These are phyloP conservation scores for Penicillium egyptiacum DNA, from an alignment of 495 filamentous ascomycete species.

Conservation along the genomic window DNA sequence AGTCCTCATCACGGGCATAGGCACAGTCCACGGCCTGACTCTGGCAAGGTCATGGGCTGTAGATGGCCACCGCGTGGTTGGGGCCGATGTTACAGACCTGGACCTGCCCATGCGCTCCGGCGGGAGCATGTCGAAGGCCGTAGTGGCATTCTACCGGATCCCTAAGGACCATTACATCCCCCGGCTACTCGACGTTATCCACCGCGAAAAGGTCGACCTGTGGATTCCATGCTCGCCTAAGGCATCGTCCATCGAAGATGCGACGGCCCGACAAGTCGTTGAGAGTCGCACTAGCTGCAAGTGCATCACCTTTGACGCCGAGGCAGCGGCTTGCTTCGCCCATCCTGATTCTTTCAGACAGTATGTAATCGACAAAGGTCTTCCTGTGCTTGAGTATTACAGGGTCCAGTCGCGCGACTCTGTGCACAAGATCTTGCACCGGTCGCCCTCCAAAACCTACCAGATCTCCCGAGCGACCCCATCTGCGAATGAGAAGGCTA, in stretches of 20 bases:
- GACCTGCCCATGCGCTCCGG: slow-evolving; percentile 45
- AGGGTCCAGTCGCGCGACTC: slow-evolving; percentile 57
- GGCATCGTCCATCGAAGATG: slow-evolving; percentile 60
- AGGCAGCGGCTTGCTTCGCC: slow-evolving; percentile 53
- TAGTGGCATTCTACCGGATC: slow-evolving; percentile 56
- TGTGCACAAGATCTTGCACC: slow-evolving; percentile 56
- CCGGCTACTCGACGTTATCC: slow-evolving; percentile 55
- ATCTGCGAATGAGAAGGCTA: slow-evolving; percentile 49
- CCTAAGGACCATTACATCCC: slow-evolving; percentile 48
- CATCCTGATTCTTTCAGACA: slow-evolving; percentile 59
- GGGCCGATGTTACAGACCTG: slow-evolving; percentile 64
- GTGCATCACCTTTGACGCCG: slow-evolving; percentile 56
- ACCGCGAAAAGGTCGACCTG: slow-evolving; percentile 61
- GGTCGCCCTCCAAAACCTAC: slow-evolving; percentile 50
- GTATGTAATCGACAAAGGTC: slow-evolving; percentile 48
- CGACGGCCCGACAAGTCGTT: slow-evolving; percentile 58
- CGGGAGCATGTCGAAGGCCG: slow-evolving; percentile 42
- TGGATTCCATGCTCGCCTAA: slow-evolving; percentile 73
- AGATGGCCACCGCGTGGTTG: slow-evolving; percentile 69
- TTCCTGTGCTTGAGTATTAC: slow-evolving; percentile 60
- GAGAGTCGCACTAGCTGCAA: slow-evolving; percentile 58
- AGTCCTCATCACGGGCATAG: slow-evolving; percentile 70
- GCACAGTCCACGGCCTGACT: slow-evolving; percentile 64
- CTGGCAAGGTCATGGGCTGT: slow-evolving; percentile 67
- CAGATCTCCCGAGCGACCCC: slow-evolving; percentile 61